Evolutionary conservation across 345 rosid species (phyloP).

Genomic region (Salix arbutifolia): DNA sequence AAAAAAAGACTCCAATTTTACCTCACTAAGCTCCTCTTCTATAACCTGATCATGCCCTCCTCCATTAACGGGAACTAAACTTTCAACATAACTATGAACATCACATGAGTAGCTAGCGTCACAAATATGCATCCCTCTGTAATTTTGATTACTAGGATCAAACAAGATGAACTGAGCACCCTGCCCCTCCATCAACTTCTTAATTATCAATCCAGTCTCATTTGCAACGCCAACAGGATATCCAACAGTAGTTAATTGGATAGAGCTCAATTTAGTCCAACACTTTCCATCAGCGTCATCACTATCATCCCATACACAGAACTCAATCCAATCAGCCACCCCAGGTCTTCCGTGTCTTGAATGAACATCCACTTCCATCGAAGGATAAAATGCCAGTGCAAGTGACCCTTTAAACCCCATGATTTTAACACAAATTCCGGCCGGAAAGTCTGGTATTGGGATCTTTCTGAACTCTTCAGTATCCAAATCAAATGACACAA

Average conservation of each 20-base stretch:
- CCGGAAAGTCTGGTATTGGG: not conserved
- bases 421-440: constrained; percentile 10
- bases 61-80: constrained; percentile 25
- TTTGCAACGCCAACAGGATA: constrained; percentile 21
- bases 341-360: constrained; percentile 4
- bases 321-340: constrained; percentile 13
- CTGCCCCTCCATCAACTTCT: constrained; percentile 1
- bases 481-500: constrained; percentile 28
- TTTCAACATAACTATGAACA: constrained; percentile 27
- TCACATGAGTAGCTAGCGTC: constrained; percentile 14
- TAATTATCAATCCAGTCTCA: constrained; percentile 23
- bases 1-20: not conserved
- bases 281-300: not conserved
- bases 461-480: constrained; percentile 14
- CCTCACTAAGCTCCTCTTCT: not conserved
- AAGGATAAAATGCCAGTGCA: constrained; percentile 24
- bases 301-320: constrained; percentile 18
- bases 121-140: constrained; percentile 5
- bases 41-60: not conserved
- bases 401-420: constrained; percentile 19
- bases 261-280: constrained; percentile 6
- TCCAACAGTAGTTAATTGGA: not conserved
- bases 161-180: not conserved
- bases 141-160: not conserved
- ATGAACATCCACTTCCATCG: not conserved